Evolutionary conservation across 169 alveolate species (phyloP).

Genomic region (Eimeria falciformis): DNA sequence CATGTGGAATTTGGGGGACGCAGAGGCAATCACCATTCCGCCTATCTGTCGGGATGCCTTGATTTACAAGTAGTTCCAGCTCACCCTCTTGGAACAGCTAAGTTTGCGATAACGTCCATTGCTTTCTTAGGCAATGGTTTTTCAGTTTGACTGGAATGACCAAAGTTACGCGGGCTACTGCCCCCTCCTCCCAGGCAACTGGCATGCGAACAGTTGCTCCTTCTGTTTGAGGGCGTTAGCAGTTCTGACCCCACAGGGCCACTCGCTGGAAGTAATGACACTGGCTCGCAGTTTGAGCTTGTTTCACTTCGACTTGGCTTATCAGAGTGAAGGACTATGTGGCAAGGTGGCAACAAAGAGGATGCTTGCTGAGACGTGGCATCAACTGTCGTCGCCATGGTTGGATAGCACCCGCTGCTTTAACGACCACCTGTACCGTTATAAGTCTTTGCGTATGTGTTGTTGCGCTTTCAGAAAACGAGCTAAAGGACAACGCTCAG

Average conservation of each 20-base stretch:
- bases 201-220: background rate
- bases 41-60: no score
- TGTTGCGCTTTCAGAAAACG: no score
- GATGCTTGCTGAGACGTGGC: background rate
- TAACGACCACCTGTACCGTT: no score
- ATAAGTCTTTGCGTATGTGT: no score
- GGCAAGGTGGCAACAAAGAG: constrained; percentile 29
- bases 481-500: no score
- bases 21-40: no score
- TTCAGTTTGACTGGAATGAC: background rate
- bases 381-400: no score
- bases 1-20: no score
- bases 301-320: constrained; percentile 2
- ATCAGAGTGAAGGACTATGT: constrained; percentile 17
- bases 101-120: background rate
- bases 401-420: no score
- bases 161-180: constrained; percentile 18
- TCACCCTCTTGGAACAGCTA: constrained; percentile 56
- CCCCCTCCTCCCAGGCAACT: constrained; percentile 16
- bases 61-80: background rate
- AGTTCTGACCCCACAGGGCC: background rate
- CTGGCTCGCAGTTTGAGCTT: background rate
- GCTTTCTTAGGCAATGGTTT: background rate
- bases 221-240: background rate
- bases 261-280: background rate